phyloP scores from a whole-genome alignment of 1,284 basidiomycete genomes.

The Rhodotorula sp. region DNA sequence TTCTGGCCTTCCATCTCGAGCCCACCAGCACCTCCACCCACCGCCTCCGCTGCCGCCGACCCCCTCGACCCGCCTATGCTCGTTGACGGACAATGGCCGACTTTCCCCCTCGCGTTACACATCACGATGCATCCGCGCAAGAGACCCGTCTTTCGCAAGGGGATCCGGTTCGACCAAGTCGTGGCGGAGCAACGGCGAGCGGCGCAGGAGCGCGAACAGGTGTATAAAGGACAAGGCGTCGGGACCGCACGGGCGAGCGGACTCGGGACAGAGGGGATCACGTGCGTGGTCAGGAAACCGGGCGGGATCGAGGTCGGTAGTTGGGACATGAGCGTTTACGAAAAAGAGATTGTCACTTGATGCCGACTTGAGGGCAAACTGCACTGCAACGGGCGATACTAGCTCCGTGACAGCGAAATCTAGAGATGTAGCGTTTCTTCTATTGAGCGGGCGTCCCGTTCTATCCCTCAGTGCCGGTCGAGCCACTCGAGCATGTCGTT shows the following conservation, averaged over 20 bases:
- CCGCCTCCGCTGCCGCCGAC: conserved; percentile 17
- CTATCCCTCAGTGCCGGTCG: conserved; percentile 15
- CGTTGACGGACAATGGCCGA: conserved; percentile 5
- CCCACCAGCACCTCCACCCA: conserved; percentile 38
- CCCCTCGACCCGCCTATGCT: not conserved
- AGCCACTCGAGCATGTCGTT: conserved; percentile 44
- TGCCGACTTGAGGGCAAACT: too few species aligned
- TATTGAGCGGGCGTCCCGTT: too few species aligned
- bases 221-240: not conserved
- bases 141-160: conserved; percentile 45
- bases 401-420: too few species aligned
- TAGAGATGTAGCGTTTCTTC: too few species aligned
- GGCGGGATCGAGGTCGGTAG: conserved; percentile 29
- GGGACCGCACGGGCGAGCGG: not conserved
- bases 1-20: conserved; percentile 55
- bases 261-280: conserved; percentile 17
- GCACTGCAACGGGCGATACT: too few species aligned
- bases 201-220: not conserved
- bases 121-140: conserved; percentile 51
- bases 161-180: conserved; percentile 42
- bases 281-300: conserved; percentile 22
- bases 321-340: conserved; percentile 24
- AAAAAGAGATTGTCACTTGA: conserved; percentile 18
- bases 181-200: conserved; percentile 17
- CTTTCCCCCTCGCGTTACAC: conserved; percentile 53